A percentile compares a stretch with the other conserved stretches of the same genome.
Evolutionary conservation across 805 yeast species (phyloP).

Genomic region (Debaryomyces castellii): DNA sequence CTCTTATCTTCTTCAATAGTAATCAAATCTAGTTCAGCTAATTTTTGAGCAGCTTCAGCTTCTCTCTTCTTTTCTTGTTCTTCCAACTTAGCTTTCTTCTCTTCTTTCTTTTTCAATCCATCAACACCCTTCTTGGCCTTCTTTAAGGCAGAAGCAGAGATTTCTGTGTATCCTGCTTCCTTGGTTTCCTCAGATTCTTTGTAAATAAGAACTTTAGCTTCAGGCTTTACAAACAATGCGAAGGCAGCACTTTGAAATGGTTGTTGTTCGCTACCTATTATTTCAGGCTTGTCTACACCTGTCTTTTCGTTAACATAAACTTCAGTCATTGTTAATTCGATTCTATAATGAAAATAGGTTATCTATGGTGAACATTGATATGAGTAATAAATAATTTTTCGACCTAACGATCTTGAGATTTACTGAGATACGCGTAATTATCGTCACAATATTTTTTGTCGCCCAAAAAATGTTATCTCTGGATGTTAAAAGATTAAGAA

Average conservation of each 20-base stretch:
- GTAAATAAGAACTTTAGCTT: constrained; percentile 58
- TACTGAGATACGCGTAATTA: constrained; percentile 1
- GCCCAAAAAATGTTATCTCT: background rate
- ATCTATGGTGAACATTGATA: background rate
- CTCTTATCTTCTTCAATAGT: constrained; percentile 69
- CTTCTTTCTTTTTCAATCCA: constrained; percentile 79
- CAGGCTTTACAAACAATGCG: constrained; percentile 59
- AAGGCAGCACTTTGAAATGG: constrained; percentile 86
- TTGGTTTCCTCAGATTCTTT: constrained; percentile 56
- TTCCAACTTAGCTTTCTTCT: constrained; percentile 59
- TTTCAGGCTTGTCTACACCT: constrained; percentile 63
- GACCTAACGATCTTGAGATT: background rate
- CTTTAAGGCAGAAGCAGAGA: constrained; percentile 87
- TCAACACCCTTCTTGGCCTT: constrained; percentile 97
- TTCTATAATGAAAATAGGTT: background rate
- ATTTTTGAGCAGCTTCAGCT: constrained; percentile 65
- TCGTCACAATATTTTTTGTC: constrained; percentile 1
- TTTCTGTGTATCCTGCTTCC: constrained; percentile 63
- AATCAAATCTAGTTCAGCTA: constrained; percentile 75
- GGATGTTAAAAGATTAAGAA: background rate
- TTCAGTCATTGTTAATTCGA: constrained; percentile 25
- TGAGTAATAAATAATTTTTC: background rate
- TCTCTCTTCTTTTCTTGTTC: constrained; percentile 58
- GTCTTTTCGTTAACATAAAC: constrained; percentile 71
- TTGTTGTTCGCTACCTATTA: constrained; percentile 60